Evolutionary conservation across 257 asterid genomes (phyloP).

Genomic region (Galeopsis tetrahit): DNA sequence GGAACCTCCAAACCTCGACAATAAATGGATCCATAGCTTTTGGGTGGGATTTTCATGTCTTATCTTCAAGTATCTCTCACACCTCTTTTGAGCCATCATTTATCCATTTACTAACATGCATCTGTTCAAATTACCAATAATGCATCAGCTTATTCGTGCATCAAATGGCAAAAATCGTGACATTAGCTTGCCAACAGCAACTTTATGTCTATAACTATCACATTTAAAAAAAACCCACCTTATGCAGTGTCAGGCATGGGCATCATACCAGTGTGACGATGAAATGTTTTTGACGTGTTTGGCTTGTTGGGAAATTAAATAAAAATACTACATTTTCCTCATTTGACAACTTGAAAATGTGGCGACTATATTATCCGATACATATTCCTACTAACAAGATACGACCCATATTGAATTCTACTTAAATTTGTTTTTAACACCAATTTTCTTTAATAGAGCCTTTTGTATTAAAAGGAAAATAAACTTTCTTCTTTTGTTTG

Average conservation of each 20-base stretch:
- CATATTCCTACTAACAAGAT: not conserved
- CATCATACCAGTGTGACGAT: not conserved
- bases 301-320: not conserved
- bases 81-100: conserved; percentile 9
- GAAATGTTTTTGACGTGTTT: not conserved
- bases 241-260: not conserved
- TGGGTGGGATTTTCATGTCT: conserved; percentile 68
- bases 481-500: not conserved
- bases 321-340: not conserved
- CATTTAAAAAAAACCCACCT: not conserved
- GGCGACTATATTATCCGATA: not conserved
- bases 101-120: conserved; percentile 13
- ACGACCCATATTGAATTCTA: not conserved
- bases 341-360: conserved; percentile 4
- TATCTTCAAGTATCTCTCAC: conserved; percentile 26
- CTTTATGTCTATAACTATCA: conserved; percentile 4
- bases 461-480: not conserved
- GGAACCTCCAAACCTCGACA: conserved; percentile 69
- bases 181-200: conserved; percentile 1
- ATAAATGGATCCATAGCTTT: conserved; percentile 86
- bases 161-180: conserved; percentile 2
- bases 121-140: conserved; percentile 12
- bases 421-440: conserved; percentile 1
- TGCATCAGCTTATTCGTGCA: conserved; percentile 1
- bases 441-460: not conserved